phyloP scores from a whole-genome alignment of 768 basidiomycete species.

The Pleurotus tuoliensis region DNA sequence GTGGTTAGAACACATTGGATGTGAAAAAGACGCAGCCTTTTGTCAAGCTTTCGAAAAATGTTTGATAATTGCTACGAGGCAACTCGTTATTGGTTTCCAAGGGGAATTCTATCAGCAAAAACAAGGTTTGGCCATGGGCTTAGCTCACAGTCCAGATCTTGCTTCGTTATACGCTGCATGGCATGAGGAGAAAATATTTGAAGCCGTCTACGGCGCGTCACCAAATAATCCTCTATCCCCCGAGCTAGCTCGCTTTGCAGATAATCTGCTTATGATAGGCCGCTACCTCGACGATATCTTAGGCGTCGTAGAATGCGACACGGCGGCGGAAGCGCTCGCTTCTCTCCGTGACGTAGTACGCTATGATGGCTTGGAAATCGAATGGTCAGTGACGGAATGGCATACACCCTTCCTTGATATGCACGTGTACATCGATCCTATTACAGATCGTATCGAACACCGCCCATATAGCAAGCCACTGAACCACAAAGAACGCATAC shows the following conservation, averaged over 20 bases:
- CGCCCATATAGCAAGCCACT: not conserved
- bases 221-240: not conserved
- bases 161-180: not conserved
- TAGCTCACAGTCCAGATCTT: conserved; percentile 20
- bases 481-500: not conserved
- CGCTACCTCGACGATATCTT: not conserved
- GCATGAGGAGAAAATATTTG: not conserved
- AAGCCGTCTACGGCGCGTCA: too few relatives aligned
- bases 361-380: not conserved
- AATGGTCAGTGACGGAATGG: not conserved
- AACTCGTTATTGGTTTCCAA: conserved; percentile 19
- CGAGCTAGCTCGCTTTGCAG: not conserved
- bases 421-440: not conserved
- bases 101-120: conserved; percentile 20
- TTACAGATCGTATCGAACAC: not conserved
- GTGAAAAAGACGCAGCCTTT: conserved; percentile 1
- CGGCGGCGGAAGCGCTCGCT: not conserved
- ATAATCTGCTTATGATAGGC: not conserved
- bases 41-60: not conserved
- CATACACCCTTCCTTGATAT: not conserved
- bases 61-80: conserved; percentile 12
- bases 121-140: conserved; percentile 27
- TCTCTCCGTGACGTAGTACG: not conserved
- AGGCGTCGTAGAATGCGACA: not conserved
- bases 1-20: conserved; percentile 3